Percentiles rank a stretch among this genome's conserved stretches.
Evolutionary conservation across 192 early-diverging fungal genomes (phyloP).

Genomic region (Backusella macrospora): DNA sequence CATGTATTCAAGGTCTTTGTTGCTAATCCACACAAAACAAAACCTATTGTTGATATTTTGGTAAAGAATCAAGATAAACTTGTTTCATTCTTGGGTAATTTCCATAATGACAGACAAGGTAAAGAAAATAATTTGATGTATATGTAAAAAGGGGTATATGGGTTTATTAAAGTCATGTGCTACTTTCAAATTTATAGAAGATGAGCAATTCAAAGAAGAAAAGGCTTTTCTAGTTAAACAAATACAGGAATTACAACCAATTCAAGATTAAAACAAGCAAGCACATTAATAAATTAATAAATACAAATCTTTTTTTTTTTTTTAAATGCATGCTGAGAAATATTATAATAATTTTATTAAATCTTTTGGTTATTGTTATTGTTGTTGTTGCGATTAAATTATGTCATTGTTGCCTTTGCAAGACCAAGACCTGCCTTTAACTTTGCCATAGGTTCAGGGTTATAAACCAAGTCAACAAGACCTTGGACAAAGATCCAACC

Average conservation of each 20-base stretch:
- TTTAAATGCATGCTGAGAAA: background rate
- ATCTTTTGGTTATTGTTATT: background rate
- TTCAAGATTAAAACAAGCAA: slow-evolving; percentile 24
- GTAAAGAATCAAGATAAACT: slow-evolving; percentile 91
- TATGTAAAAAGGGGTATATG: background rate
- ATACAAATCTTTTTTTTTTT: background rate
- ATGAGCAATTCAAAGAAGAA: slow-evolving; percentile 99
- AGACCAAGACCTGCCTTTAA: slow-evolving; percentile 54
- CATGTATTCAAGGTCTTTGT: slow-evolving; percentile 99
- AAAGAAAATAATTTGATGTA: slow-evolving; percentile 10
- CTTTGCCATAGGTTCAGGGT: slow-evolving; percentile 48
- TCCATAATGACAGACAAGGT: slow-evolving; percentile 96
- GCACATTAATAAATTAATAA: background rate
- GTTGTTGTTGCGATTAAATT: background rate
- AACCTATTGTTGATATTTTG: slow-evolving; percentile 89
- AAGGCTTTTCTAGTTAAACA: slow-evolving; percentile 95
- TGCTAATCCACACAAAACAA: slow-evolving; percentile 96
- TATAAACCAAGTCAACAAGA: slow-evolving; percentile 56
- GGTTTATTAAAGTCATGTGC: background rate
- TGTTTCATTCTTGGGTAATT: slow-evolving; percentile 82
- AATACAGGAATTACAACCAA: slow-evolving; percentile 60
- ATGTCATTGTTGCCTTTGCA: slow-evolving; percentile 45
- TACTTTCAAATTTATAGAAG: slow-evolving; percentile 56
- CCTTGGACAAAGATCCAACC: slow-evolving; percentile 61
- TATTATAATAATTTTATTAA: slow-evolving; percentile 5